These are phyloP conservation scores for Schizonepeta tenuifolia DNA, from an alignment of 257 asterid genomes.

Conservation along the genomic window DNA sequence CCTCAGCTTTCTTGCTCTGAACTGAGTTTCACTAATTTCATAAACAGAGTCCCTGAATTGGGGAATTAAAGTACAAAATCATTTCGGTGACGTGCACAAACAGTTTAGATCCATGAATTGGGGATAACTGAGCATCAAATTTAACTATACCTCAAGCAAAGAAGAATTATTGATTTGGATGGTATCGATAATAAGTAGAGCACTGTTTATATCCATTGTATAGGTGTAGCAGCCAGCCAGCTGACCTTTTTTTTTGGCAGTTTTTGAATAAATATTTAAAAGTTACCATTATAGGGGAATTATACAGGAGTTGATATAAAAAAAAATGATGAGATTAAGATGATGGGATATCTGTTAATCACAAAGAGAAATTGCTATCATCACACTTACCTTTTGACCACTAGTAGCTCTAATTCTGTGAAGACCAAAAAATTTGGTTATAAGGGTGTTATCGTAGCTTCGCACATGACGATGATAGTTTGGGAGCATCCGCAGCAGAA, in stretches of 20 bases:
- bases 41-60: not conserved
- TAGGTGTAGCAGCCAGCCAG: not conserved
- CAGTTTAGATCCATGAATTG: constrained; percentile 22
- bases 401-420: constrained; percentile 95
- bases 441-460: constrained; percentile 80
- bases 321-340: not conserved
- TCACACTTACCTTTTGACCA: constrained; percentile 82
- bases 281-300: not conserved
- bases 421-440: constrained; percentile 96
- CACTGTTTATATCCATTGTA: not conserved
- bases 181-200: not conserved
- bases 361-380: not conserved
- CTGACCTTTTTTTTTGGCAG: not conserved
- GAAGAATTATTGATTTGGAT: not conserved
- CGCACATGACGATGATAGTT: constrained; percentile 81
- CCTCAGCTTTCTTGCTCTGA: not conserved
- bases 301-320: not conserved
- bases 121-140: constrained; percentile 2
- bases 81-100: not conserved
- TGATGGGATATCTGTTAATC: constrained; percentile 12
- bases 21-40: not conserved
- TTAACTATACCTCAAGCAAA: constrained; percentile 2
- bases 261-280: not conserved
- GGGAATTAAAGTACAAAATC: not conserved
- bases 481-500: constrained; percentile 92